A percentile compares a stretch with the other conserved stretches of the same genome.
Conservation (phyloP, 108 stramenopile genomes). For the Hondaea fermentalgiana region DNA sequence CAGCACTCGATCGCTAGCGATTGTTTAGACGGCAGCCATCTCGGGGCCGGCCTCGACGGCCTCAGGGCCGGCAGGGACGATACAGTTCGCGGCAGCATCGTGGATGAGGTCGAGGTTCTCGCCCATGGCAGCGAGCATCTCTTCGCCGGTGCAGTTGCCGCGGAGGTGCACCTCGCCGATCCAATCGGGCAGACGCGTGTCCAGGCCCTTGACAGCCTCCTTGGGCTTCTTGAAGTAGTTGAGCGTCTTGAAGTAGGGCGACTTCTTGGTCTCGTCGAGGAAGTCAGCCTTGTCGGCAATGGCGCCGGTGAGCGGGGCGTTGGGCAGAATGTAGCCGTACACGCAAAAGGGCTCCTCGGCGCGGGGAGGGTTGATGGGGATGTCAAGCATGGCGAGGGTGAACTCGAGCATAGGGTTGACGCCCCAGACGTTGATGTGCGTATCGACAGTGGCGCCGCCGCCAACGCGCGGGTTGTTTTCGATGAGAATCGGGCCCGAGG, state of each 20-base stretch:
- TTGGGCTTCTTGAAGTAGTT: neutral
- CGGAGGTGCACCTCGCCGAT: constrained; percentile 4
- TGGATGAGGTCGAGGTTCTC: neutral
- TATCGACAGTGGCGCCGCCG: neutral
- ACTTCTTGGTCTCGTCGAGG: neutral
- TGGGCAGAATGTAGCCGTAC: neutral
- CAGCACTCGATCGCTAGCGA: too few species aligned
- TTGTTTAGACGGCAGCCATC: neutral
- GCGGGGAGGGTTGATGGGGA: neutral
- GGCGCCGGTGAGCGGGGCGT: neutral
- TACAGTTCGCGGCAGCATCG: neutral
- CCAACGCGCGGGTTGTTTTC: constrained; percentile 14
- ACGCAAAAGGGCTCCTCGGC: neutral
- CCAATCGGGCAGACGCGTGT: neutral
- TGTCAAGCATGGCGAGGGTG: constrained; percentile 10
- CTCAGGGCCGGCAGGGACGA: neutral
- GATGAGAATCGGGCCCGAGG: neutral
- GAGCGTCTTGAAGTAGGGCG: neutral
- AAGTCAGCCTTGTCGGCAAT: neutral
- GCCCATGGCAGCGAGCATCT: neutral
- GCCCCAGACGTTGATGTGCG: constrained; percentile 17
- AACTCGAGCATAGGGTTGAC: constrained; percentile 3
- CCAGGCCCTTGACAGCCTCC: neutral
- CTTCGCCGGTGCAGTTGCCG: neutral
- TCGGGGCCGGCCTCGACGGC: neutral